Evolutionary conservation across 495 filamentous ascomycete genomes (phyloP).

Genomic region (Oleoguttula mirabilis): DNA sequence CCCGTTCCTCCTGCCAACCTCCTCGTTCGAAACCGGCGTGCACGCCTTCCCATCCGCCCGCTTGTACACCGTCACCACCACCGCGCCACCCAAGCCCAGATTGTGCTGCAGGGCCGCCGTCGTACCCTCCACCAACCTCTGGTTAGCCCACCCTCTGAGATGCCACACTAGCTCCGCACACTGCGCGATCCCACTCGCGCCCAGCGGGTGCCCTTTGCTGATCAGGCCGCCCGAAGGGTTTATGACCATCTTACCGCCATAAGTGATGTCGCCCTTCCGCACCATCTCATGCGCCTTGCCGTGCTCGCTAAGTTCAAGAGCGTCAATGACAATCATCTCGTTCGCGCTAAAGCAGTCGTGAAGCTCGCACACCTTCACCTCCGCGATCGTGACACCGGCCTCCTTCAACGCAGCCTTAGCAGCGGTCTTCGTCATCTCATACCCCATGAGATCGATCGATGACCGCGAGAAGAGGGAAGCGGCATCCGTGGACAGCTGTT

Average conservation of each 20-base stretch:
- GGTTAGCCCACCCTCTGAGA: constrained; percentile 88
- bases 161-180: constrained; percentile 96
- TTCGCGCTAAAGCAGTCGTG: constrained; percentile 98
- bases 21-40: constrained; percentile 40
- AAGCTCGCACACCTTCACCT: constrained; percentile 78
- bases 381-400: constrained; percentile 53
- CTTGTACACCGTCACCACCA: constrained; percentile 80
- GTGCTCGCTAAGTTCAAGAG: constrained; percentile 60
- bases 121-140: constrained; percentile 56
- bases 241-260: constrained; percentile 65
- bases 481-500: constrained; percentile 71
- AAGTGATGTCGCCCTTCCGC: constrained; percentile 80
- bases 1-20: constrained; percentile 49
- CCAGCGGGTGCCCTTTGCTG: constrained; percentile 90
- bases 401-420: constrained; percentile 55
- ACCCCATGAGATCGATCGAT: constrained; percentile 80
- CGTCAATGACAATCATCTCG: constrained; percentile 82
- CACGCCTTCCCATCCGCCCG: constrained; percentile 65
- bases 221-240: constrained; percentile 93
- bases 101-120: constrained; percentile 80
- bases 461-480: constrained; percentile 58
- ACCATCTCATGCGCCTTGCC: constrained; percentile 93
- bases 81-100: constrained; percentile 81
- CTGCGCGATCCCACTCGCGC: constrained; percentile 85
- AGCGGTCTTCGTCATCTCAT: constrained; percentile 66